Percentiles rank a stretch among this genome's conserved stretches.
phyloP scores from a whole-genome alignment of 2,329 filamentous ascomycete species.

The Aspergillus japonicus region DNA sequence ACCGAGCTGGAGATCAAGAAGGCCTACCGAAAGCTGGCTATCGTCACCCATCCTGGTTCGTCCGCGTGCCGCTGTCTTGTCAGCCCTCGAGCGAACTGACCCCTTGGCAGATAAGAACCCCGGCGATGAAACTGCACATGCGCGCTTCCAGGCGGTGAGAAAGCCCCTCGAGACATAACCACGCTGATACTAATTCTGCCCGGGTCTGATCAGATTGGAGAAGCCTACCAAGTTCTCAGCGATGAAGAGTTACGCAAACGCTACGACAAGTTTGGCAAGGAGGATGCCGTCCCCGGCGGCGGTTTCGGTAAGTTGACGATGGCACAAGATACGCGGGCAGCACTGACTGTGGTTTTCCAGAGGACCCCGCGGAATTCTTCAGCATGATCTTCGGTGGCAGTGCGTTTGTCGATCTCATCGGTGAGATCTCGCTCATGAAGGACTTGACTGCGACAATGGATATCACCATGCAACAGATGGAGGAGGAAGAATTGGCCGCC shows the following conservation, averaged over 20 bases:
- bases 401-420: constrained; percentile 93
- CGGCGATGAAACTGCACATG: constrained; percentile 88
- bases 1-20: constrained; percentile 95
- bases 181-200: constrained; percentile 7
- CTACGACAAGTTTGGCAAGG: constrained; percentile 97
- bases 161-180: constrained; percentile 24
- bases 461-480: constrained; percentile 81
- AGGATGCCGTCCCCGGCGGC: constrained; percentile 82
- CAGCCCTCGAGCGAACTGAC: constrained; percentile 23
- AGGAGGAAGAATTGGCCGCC: constrained; percentile 64
- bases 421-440: constrained; percentile 98
- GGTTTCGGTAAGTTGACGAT: constrained; percentile 67
- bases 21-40: constrained; percentile 91
- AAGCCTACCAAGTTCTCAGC: constrained; percentile 76
- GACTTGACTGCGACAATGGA: constrained; percentile 98
- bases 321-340: not conserved
- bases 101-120: constrained; percentile 82
- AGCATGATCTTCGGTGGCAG: constrained; percentile 97
- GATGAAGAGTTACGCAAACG: constrained; percentile 81
- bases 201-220: constrained; percentile 54
- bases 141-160: constrained; percentile 81
- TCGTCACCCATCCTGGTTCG: constrained; percentile 82
- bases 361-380: constrained; percentile 96
- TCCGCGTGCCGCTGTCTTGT: not conserved
- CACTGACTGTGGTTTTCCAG: constrained; percentile 34